Base-by-base conservation (phyloP, 2,329 filamentous ascomycete genomes). In the Amphichorda felina region DNA sequence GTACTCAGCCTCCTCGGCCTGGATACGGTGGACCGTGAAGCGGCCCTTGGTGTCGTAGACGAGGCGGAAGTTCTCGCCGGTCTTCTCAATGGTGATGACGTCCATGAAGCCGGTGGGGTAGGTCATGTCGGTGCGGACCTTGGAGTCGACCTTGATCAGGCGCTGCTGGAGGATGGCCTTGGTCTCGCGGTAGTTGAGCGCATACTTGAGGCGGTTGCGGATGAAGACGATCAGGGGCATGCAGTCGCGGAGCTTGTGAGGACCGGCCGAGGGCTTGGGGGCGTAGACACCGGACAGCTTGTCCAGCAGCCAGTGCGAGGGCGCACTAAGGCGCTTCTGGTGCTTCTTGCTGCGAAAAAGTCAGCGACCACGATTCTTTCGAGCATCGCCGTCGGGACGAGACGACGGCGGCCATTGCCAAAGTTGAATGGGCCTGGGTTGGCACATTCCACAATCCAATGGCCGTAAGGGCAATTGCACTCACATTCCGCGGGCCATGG, bases 31-130 rank as follows among this genome's bases (percentile, higher is more conserved):
- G 64, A 98, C 88, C 65, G 91, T 95, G 85, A 96, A 98, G 65
- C 91, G 89, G 57, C 91, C 91, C 83, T 98, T 98, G 82, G 89
- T 98, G 68, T 98, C 91, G 81, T 96, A 98, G 78, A 98, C 74
- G 54, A 98, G 86, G 55, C 91, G 89, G 86, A 98, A 98, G 83
- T 94, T 84, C 82, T 98, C 91, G 80, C 88, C 88, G 42, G 91
- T 98, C 86, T 98, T 98, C 71, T 98, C 91, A 64, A 98, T 93
- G 59, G 75, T 74, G 75, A 98, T 95, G 63, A 98, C 91, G 64
- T 98, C 91, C 91, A 96, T 96, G 80, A 93, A 95, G 58, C 91
- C 91, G 51, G 91, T 74, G 55, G 91, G 91, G 82, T 84, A 98
- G 71, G 88, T 98, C 57, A 77, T 72, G 71, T 98, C 91, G 68